phyloP scores from a whole-genome alignment of 805 yeast genomes.

The Huiozyma naganishii region DNA sequence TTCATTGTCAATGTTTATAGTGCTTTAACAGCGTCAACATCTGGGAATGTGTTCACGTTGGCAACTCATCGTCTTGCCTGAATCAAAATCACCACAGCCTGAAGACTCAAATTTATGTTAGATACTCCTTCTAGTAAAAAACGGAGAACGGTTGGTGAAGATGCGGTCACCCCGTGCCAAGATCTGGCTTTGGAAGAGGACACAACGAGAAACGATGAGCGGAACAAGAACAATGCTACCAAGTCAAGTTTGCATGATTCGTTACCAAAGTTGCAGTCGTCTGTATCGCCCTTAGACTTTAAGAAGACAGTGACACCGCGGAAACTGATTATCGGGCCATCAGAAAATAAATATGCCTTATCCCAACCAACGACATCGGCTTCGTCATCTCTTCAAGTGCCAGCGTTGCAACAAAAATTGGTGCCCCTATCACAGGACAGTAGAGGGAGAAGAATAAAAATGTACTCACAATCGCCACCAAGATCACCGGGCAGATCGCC shows the following conservation, averaged over 20 bases:
- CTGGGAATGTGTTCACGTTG: too few species aligned
- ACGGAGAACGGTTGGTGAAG: constrained; percentile 5
- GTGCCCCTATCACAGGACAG: constrained; percentile 27
- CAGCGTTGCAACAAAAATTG: constrained; percentile 23
- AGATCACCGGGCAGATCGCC: constrained; percentile 14
- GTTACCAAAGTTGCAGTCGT: neutral
- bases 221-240: too few species aligned
- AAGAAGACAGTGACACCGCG: constrained; percentile 10
- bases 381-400: neutral
- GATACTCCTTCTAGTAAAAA: constrained; percentile 16
- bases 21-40: too few species aligned
- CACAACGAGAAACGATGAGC: too few species aligned
- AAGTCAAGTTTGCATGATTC: neutral
- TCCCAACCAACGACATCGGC: constrained; percentile 17
- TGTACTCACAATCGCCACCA: constrained; percentile 23
- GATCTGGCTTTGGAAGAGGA: neutral
- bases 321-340: constrained; percentile 17
- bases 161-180: neutral
- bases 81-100: too few species aligned
- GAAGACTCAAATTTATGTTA: neutral
- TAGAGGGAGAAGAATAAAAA: constrained; percentile 26
- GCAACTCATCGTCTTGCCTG: too few species aligned
- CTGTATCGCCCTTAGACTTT: neutral
- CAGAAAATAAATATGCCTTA: constrained; percentile 14
- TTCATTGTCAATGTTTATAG: too few species aligned